Percentiles rank a stretch among this genome's conserved stretches.
Evolutionary conservation across 805 yeast species (phyloP).

Genomic region (Zygotorulaspora danielsina): DNA sequence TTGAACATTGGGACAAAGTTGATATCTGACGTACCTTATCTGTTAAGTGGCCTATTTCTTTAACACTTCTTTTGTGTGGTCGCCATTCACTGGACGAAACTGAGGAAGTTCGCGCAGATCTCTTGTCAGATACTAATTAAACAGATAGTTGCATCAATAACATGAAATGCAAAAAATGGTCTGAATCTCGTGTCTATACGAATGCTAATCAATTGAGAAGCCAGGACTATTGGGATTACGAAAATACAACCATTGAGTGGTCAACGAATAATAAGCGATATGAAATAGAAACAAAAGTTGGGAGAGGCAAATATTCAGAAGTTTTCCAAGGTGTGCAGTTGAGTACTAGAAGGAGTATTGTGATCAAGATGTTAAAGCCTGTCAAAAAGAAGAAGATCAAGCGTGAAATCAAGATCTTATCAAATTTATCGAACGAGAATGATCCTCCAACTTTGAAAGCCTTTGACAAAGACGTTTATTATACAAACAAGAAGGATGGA

Average conservation of each 20-base stretch:
- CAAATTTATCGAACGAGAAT: constrained; percentile 56
- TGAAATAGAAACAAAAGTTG: constrained; percentile 79
- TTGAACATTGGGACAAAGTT: too few species aligned
- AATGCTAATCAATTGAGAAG: constrained; percentile 68
- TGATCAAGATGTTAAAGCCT: constrained; percentile 87
- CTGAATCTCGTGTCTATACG: constrained; percentile 63
- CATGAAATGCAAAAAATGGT: constrained; percentile 39
- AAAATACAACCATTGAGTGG: constrained; percentile 59
- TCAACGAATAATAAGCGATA: constrained; percentile 52
- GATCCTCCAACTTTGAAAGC: constrained; percentile 28
- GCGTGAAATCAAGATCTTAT: constrained; percentile 82
- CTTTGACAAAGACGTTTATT: constrained; percentile 27
- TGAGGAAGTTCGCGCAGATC: too few species aligned
- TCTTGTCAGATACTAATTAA: neutral
- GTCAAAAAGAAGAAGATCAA: constrained; percentile 88
- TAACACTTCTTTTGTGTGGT: too few species aligned
- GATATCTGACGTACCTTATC: too few species aligned
- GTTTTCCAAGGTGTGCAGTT: constrained; percentile 82
- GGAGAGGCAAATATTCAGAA: constrained; percentile 93
- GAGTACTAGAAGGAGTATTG: constrained; percentile 58
- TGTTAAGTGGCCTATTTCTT: too few species aligned
- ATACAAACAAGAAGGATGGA: constrained; percentile 28
- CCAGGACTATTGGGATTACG: constrained; percentile 82
- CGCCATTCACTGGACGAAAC: too few species aligned
- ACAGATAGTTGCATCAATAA: neutral